Conservation (phyloP, 1,284 basidiomycete genomes). For the Leccinum subspadiceum region DNA sequence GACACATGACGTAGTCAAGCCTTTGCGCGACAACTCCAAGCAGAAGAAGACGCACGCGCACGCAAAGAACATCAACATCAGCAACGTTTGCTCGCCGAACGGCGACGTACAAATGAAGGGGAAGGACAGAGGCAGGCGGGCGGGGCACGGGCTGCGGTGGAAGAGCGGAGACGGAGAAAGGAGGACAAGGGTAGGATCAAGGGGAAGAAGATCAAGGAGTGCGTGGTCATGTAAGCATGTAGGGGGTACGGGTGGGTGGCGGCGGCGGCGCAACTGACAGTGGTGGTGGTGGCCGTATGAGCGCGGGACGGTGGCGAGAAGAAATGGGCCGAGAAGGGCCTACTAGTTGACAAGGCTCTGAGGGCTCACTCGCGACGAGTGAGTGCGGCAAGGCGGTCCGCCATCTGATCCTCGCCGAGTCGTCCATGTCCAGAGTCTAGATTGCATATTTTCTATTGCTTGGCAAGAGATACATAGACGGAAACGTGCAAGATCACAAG, state of each 20-base stretch:
- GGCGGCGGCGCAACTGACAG: background rate
- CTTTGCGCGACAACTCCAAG: conserved; percentile 70
- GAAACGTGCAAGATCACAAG: background rate
- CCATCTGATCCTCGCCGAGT: background rate
- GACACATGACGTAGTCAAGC: conserved; percentile 37
- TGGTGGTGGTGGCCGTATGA: background rate
- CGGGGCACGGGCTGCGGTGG: background rate
- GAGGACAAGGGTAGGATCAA: conserved; percentile 20
- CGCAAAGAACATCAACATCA: conserved; percentile 39
- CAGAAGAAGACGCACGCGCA: conserved; percentile 64
- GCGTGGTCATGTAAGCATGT: conserved; percentile 54
- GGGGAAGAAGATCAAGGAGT: conserved; percentile 53
- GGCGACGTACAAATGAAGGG: background rate
- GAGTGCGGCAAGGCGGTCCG: background rate
- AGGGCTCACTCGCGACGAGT: background rate
- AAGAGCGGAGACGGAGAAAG: conserved; percentile 13
- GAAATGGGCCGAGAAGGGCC: background rate
- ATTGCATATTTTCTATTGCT: background rate
- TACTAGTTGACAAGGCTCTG: background rate
- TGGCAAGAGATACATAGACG: background rate
- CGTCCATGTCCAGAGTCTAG: background rate
- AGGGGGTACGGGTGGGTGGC: background rate
- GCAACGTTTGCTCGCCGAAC: conserved; percentile 3
- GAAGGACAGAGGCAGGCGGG: background rate
- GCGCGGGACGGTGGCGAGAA: background rate